phyloP scores from a whole-genome alignment of 2,329 filamentous ascomycete genomes.

The Fusarium nematophilum region DNA sequence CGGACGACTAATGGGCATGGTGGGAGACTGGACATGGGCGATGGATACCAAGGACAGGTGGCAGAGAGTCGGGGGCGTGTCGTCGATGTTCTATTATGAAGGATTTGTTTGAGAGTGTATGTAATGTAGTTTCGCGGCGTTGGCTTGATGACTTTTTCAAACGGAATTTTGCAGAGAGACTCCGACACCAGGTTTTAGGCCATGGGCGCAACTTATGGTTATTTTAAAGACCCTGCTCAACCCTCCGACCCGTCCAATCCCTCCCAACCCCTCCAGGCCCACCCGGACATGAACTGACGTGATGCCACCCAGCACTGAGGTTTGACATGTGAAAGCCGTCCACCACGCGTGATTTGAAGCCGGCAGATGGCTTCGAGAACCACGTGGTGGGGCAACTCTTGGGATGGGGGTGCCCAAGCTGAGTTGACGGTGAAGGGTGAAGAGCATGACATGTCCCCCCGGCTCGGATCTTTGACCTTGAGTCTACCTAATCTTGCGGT shows the following conservation, averaged over 20 bases:
- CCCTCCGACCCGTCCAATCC: too few species aligned
- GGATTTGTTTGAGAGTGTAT: constrained; percentile 34
- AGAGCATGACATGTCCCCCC: not conserved
- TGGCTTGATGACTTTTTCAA: constrained; percentile 40
- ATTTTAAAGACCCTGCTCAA: constrained; percentile 13
- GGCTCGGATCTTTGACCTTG: not conserved
- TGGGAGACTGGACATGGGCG: constrained; percentile 14
- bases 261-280: not conserved
- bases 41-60: constrained; percentile 39
- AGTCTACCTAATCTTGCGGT: constrained; percentile 8
- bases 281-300: constrained; percentile 2
- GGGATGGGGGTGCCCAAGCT: not conserved
- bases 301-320: not conserved
- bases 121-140: constrained; percentile 42
- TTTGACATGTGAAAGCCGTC: constrained; percentile 13
- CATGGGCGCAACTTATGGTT: constrained; percentile 20
- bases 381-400: constrained; percentile 1
- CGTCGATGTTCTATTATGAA: constrained; percentile 13
- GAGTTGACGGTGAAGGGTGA: not conserved
- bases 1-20: constrained; percentile 10
- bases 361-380: not conserved
- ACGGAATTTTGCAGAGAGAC: constrained; percentile 28
- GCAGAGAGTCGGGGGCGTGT: not conserved
- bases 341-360: constrained; percentile 1
- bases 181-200: constrained; percentile 16